phyloP scores from a whole-genome alignment of 176 grass and related monocot species.

The Cenchrus purpureus region DNA sequence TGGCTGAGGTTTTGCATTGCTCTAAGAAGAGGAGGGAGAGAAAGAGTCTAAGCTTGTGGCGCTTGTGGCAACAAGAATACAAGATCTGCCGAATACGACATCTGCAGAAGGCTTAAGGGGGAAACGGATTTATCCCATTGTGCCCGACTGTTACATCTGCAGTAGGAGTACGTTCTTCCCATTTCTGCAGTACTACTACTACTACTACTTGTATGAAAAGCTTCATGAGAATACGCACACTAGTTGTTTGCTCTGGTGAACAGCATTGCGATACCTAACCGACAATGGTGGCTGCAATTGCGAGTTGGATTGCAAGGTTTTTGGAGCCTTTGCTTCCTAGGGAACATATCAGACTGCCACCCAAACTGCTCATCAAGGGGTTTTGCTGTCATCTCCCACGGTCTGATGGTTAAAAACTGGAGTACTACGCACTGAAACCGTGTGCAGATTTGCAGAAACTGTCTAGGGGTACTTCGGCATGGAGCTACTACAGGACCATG shows the following conservation, averaged over 20 bases:
- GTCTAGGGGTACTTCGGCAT: background rate
- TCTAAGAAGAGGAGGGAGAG: background rate
- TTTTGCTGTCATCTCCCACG: background rate
- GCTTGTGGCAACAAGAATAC: too few species aligned
- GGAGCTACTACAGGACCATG: background rate
- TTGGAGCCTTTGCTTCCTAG: conserved; percentile 3
- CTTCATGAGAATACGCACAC: too few species aligned
- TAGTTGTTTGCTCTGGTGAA: background rate
- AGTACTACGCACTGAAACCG: background rate
- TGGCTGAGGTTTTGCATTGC: background rate
- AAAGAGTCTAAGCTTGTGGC: too few species aligned
- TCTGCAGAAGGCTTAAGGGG: too few species aligned
- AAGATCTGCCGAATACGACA: too few species aligned
- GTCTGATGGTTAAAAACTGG: background rate
- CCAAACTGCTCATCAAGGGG: background rate
- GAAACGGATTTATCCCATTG: too few species aligned
- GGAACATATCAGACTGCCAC: conserved; percentile 5
- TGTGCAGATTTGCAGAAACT: background rate
- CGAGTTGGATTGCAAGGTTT: background rate
- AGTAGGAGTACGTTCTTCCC: too few species aligned
- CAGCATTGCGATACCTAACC: background rate
- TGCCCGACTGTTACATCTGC: too few species aligned
- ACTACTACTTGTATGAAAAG: too few species aligned
- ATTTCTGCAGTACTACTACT: background rate
- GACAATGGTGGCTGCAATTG: background rate